Evolutionary conservation across 2,329 filamentous ascomycete genomes (phyloP).

Genomic region (Penicillium sclerotigenum): DNA sequence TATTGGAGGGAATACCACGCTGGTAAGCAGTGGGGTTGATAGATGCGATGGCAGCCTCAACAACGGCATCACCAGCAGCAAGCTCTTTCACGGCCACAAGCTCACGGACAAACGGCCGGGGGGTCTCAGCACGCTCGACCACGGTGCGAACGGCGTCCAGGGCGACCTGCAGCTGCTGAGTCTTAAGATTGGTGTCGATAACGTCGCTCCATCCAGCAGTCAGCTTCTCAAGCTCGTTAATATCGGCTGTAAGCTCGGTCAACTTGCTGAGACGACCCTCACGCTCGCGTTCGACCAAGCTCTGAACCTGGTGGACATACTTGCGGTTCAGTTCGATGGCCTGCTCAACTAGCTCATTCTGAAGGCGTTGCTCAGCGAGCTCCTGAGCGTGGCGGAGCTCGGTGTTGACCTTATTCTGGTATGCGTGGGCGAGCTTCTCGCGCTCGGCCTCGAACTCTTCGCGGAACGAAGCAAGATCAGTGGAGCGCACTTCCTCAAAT

Average conservation of each 20-base stretch:
- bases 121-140: conserved; percentile 69
- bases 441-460: conserved; percentile 87
- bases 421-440: conserved; percentile 70
- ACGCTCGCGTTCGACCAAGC: conserved; percentile 83
- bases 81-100: conserved; percentile 93
- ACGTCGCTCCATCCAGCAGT: conserved; percentile 88
- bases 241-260: conserved; percentile 70
- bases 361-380: conserved; percentile 75
- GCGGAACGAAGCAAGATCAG: conserved; percentile 78
- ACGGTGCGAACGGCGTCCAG: conserved; percentile 87
- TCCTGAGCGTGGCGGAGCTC: conserved; percentile 77
- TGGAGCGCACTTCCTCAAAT: conserved; percentile 77
- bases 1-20: conserved; percentile 75
- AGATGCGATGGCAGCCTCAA: conserved; percentile 90
- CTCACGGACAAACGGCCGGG: conserved; percentile 85
- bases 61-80: conserved; percentile 75
- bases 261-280: conserved; percentile 83
- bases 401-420: conserved; percentile 73
- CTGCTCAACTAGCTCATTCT: conserved; percentile 86
- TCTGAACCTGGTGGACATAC: conserved; percentile 73
- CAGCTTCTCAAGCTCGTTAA: conserved; percentile 80
- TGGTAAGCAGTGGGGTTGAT: conserved; percentile 95
- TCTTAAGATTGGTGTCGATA: conserved; percentile 84
- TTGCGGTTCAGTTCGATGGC: conserved; percentile 82
- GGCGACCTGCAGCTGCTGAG: conserved; percentile 93